Conservation (phyloP, 2,329 filamentous ascomycete species). For the Orbilia brochopaga region DNA sequence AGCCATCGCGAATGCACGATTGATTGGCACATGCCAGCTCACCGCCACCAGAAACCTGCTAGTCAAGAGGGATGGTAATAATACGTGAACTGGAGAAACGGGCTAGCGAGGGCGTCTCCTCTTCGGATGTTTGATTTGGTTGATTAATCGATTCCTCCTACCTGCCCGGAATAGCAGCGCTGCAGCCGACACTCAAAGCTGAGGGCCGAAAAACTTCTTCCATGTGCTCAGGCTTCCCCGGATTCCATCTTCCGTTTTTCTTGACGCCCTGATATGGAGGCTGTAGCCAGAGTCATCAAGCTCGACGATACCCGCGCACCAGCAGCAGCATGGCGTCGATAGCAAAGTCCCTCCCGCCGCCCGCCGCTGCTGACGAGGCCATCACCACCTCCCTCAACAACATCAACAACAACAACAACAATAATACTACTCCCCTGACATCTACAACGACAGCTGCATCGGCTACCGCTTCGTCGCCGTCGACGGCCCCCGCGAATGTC, state of each 20-base stretch:
- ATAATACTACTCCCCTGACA: constrained; percentile 35
- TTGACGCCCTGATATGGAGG: constrained; percentile 18
- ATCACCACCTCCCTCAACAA: too few species aligned
- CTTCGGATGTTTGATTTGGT: background rate
- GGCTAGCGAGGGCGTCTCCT: too few species aligned
- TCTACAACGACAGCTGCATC: background rate
- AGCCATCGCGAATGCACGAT: too few species aligned
- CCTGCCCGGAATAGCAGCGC: constrained; percentile 37
- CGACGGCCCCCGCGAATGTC: background rate
- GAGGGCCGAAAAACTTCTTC: background rate
- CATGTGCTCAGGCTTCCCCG: background rate
- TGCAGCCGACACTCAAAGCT: constrained; percentile 30
- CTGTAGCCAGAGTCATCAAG: background rate
- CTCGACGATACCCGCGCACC: background rate
- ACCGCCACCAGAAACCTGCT: too few species aligned
- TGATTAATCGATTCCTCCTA: constrained; percentile 1
- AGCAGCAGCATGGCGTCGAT: constrained; percentile 47
- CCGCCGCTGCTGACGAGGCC: constrained; percentile 9
- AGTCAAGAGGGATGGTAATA: too few species aligned
- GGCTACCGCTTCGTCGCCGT: background rate
- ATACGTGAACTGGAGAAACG: too few species aligned
- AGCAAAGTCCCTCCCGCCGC: constrained; percentile 18
- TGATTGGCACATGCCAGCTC: too few species aligned
- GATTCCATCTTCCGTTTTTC: background rate
- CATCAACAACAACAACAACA: too few species aligned